Conservation (phyloP, 768 basidiomycete genomes). For the Hygrocybe coccinea region DNA sequence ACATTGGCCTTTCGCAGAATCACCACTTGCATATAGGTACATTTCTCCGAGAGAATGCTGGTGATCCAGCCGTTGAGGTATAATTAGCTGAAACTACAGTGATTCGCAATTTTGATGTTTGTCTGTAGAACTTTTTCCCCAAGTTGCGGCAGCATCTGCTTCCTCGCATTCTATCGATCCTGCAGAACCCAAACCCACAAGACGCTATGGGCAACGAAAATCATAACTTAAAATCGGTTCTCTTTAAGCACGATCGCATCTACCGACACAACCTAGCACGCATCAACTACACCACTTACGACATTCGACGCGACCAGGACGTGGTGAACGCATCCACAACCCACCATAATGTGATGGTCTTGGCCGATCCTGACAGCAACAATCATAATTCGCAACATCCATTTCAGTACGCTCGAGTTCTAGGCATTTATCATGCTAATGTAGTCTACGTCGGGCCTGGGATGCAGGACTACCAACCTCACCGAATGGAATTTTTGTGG, state of each 20-base stretch:
- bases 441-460: not conserved
- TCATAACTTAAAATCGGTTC: constrained; percentile 3
- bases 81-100: not conserved
- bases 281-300: constrained; percentile 41
- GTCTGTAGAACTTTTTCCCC: constrained; percentile 19
- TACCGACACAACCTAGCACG: constrained; percentile 30
- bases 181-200: no score
- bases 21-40: constrained; percentile 8
- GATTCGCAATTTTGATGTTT: not conserved
- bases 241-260: constrained; percentile 22
- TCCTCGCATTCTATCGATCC: constrained; percentile 8
- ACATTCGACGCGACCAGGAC: constrained; percentile 35
- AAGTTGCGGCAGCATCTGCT: constrained; percentile 29
- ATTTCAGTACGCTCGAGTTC: constrained; percentile 10
- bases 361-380: not conserved
- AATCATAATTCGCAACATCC: constrained; percentile 11
- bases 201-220: constrained; percentile 8
- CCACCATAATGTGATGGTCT: not conserved
- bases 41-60: constrained; percentile 5
- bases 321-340: constrained; percentile 25
- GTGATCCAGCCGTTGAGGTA: constrained; percentile 7
- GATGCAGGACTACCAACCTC: not conserved
- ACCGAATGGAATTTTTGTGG: constrained; percentile 4
- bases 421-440: not conserved
- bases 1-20: constrained; percentile 2